Percentiles rank a stretch among this genome's conserved stretches.
Evolutionary conservation across 345 rosid species (phyloP).

Genomic region (Draba incana): DNA sequence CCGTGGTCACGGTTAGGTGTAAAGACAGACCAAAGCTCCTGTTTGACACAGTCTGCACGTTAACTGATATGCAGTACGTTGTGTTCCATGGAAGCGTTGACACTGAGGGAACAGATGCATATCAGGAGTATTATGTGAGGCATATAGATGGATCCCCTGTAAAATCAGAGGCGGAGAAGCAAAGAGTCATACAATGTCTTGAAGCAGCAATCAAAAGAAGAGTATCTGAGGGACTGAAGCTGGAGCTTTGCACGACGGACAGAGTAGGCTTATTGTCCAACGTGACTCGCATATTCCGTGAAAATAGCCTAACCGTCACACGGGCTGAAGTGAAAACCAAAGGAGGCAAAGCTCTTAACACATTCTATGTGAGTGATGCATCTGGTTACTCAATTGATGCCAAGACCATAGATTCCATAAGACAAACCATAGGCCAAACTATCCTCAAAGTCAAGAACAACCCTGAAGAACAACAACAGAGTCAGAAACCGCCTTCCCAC

Average conservation of each 20-base stretch:
- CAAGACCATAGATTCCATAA: conserved; percentile 76
- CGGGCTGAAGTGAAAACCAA: conserved; percentile 93
- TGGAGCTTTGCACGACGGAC: conserved; percentile 85
- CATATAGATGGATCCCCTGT: conserved; percentile 92
- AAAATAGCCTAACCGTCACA: conserved; percentile 79
- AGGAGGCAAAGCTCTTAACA: conserved; percentile 79
- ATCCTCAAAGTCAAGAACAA: conserved; percentile 81
- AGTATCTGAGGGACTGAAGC: conserved; percentile 96
- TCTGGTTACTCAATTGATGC: conserved; percentile 71
- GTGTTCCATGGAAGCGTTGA: conserved; percentile 88
- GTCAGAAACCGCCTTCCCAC: conserved; percentile 53
- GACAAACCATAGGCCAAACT: conserved; percentile 78
- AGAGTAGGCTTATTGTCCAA: conserved; percentile 80
- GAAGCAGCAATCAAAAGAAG: conserved; percentile 95
- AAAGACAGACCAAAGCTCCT: conserved; percentile 95
- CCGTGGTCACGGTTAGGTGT: conserved; percentile 74
- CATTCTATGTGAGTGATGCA: conserved; percentile 84
- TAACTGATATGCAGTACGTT: conserved; percentile 96
- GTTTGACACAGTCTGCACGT: conserved; percentile 82
- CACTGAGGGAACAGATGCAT: conserved; percentile 71
- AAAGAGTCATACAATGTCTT: conserved; percentile 82
- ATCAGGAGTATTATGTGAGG: conserved; percentile 89
- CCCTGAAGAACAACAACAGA: conserved; percentile 52
- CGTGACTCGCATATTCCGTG: conserved; percentile 89
- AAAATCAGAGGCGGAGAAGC: conserved; percentile 78